Conservation (phyloP, 139 green algal species). For the Coccomyxa sp. region DNA sequence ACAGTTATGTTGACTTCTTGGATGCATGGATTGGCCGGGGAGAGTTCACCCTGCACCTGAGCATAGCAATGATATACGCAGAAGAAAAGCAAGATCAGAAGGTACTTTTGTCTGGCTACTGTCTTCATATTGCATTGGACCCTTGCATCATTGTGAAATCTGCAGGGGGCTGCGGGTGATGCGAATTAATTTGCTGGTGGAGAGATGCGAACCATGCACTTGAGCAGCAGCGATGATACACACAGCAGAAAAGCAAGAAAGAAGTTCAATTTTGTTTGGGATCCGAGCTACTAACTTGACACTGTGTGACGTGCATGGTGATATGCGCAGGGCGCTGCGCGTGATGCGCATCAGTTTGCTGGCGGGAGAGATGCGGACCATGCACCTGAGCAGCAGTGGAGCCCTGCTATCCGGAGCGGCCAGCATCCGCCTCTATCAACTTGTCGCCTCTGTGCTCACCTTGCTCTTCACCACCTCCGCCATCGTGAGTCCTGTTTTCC, state of each 20-base stretch:
- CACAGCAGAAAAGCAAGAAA: too few species aligned
- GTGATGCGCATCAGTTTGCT: constrained; percentile 68
- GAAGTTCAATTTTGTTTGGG: too few species aligned
- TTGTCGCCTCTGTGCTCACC: constrained; percentile 62
- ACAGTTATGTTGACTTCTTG: too few species aligned
- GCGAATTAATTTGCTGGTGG: constrained; percentile 58
- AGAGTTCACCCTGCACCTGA: too few species aligned
- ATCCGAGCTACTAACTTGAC: too few species aligned
- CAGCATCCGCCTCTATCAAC: constrained; percentile 67
- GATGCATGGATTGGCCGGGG: too few species aligned
- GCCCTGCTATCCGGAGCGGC: constrained; percentile 46
- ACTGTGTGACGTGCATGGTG: too few species aligned
- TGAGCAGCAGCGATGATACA: not conserved
- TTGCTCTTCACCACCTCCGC: constrained; percentile 56
- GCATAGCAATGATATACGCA: too few species aligned
- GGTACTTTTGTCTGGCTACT: too few species aligned
- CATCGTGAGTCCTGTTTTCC: constrained; percentile 29
- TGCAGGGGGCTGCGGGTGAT: constrained; percentile 63
- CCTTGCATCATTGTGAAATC: too few species aligned
- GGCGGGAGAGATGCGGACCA: constrained; percentile 50
- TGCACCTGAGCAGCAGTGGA: constrained; percentile 51
- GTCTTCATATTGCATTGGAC: too few species aligned
- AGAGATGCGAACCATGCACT: constrained; percentile 33
- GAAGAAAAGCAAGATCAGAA: too few species aligned
- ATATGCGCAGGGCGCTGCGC: constrained; percentile 46